These are phyloP conservation scores for Amaranthus palmeri DNA, from an alignment of 148 eudicot genomes.

Conservation along the genomic window DNA sequence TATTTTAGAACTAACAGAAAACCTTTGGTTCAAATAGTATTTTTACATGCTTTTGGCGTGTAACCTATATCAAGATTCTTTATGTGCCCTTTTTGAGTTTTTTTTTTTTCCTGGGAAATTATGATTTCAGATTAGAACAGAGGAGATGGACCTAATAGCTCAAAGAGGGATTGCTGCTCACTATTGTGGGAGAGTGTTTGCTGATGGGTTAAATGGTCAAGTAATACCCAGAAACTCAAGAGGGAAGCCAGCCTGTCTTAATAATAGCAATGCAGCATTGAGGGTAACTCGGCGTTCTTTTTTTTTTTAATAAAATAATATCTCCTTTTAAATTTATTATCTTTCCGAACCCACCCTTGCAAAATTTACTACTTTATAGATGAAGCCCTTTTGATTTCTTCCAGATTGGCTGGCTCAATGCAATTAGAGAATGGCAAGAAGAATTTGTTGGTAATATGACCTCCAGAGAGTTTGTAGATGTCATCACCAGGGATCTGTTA, in stretches of 20 bases:
- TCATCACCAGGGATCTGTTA: slow-evolving; percentile 82
- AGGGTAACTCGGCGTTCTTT: slow-evolving; percentile 44
- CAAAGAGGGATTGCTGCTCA: slow-evolving; percentile 97
- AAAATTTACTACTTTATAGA: slow-evolving; percentile 17
- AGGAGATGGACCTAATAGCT: slow-evolving; percentile 96
- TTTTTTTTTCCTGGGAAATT: slow-evolving; percentile 4
- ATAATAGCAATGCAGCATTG: slow-evolving; percentile 68
- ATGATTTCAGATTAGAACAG: slow-evolving; percentile 69
- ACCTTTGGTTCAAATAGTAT: neutral
- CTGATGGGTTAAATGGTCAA: slow-evolving; percentile 55
- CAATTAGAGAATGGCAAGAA: slow-evolving; percentile 98
- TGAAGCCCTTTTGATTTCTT: slow-evolving; percentile 25
- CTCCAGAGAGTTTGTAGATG: slow-evolving; percentile 97
- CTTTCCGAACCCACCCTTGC: neutral
- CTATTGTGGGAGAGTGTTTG: slow-evolving; percentile 69
- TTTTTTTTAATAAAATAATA: neutral
- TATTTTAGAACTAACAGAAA: neutral
- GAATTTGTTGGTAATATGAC: slow-evolving; percentile 99
- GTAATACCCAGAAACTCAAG: slow-evolving; percentile 45
- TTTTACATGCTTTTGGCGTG: neutral
- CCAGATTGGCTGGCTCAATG: slow-evolving; percentile 98
- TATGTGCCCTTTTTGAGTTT: neutral
- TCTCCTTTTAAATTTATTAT: neutral
- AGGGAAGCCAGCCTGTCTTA: slow-evolving; percentile 64
- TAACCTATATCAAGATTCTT: neutral